Evolutionary conservation across 2,329 filamentous ascomycete genomes (phyloP), one percentile per base, ranked within the genome.

Genomic region (Diaporthe batatas): DNA sequence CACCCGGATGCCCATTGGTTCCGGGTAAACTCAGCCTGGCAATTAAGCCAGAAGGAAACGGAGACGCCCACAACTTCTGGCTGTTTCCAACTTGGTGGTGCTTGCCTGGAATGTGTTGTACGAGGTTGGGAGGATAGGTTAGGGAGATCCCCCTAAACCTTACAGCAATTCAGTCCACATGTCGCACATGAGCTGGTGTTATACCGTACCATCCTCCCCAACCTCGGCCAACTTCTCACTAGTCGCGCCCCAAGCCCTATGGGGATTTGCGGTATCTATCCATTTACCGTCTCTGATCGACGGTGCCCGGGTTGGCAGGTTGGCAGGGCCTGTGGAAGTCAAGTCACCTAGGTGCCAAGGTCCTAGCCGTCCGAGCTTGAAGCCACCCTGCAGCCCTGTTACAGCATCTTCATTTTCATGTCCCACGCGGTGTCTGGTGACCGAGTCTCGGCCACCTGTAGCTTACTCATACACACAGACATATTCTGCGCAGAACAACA

Each of bases 21-120:
- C 62, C 62, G 62, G 51, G 25, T 57, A 69, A 55, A 55, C 32
- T 47, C 36, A 57, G 21, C 16, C 57, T 69, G 53, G 67, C 51
- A 59, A 29, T 5, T 29, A 29, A 29, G 29, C 29, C 29, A 29
- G 29, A 29, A 5, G 29, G 5, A 29, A 29, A 29, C n/a, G n/a
- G n/a, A n/a, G n/a, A n/a, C n/a, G n/a, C n/a, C n/a, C n/a, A n/a
- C n/a, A n/a, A n/a, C n/a, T n/a, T n/a, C n/a, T n/a, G n/a, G n/a
- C n/a, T n/a, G n/a, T n/a, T n/a, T n/a, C n/a, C n/a, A n/a, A n/a
- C n/a, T n/a, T n/a, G n/a, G n/a, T n/a, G n/a, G n/a, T n/a, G n/a
- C n/a, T 49, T 59, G 44, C 32, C 18, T 58, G 62, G 62, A 25
- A 12, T 67, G 47, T 29, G 44, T 59, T 42, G 55, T 62, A 42